Conservation (phyloP, 2,329 filamentous ascomycete genomes). For the Xylaria sp. region DNA sequence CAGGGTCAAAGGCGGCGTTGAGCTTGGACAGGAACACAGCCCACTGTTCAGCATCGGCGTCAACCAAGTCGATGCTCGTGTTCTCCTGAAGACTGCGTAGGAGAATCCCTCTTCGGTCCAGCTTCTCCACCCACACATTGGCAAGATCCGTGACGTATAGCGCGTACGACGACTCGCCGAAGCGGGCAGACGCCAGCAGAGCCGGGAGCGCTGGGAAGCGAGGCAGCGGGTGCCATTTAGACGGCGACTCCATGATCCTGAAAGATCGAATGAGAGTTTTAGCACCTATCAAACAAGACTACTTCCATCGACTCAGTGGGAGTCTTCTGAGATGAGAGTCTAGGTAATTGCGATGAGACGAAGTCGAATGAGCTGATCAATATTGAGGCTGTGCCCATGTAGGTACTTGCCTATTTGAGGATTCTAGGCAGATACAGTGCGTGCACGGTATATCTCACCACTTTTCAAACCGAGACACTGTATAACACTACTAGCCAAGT, state of each 20-base stretch:
- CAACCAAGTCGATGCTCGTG: conserved; percentile 78
- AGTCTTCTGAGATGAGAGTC: background rate
- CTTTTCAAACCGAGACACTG: too few relatives aligned
- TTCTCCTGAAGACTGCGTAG: conserved; percentile 70
- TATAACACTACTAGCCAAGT: too few relatives aligned
- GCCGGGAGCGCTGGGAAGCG: conserved; percentile 62
- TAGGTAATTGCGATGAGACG: background rate
- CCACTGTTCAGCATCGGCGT: conserved; percentile 73
- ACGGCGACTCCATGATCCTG: conserved; percentile 40
- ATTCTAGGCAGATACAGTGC: background rate
- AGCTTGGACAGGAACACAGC: conserved; percentile 74
- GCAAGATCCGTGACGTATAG: conserved; percentile 77
- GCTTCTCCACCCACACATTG: conserved; percentile 76
- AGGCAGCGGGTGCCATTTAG: conserved; percentile 62
- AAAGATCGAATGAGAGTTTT: background rate
- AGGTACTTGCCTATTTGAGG: background rate
- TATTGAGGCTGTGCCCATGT: conserved; percentile 1
- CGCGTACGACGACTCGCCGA: conserved; percentile 68
- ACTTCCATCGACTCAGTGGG: background rate
- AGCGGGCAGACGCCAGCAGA: conserved; percentile 71
- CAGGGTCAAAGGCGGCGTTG: conserved; percentile 61
- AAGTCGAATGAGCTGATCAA: conserved; percentile 3
- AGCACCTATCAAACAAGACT: background rate
- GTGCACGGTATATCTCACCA: too few relatives aligned
- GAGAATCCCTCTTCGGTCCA: conserved; percentile 71